phyloP scores from a whole-genome alignment of 2,329 filamentous ascomycete species.

The Teratosphaeria viscida region DNA sequence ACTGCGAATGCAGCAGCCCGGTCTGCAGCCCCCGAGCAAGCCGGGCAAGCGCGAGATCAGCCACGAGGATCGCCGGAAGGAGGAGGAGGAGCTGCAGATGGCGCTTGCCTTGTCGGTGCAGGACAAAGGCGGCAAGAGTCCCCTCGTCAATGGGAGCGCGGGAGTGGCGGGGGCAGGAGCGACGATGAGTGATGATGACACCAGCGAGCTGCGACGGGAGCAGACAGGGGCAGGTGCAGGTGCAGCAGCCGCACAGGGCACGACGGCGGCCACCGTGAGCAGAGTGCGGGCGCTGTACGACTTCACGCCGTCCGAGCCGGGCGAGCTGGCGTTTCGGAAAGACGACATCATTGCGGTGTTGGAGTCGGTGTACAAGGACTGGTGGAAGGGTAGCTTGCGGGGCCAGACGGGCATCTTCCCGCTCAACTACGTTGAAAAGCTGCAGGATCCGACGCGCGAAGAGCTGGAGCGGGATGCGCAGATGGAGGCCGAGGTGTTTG shows the following conservation, averaged over 20 bases:
- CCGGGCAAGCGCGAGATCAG: conserved; percentile 89
- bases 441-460: conserved; percentile 86
- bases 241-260: conserved; percentile 42
- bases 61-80: conserved; percentile 79
- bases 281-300: conserved; percentile 88
- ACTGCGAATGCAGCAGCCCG: conserved; percentile 68
- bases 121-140: conserved; percentile 51
- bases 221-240: background rate
- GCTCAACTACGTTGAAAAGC: conserved; percentile 95
- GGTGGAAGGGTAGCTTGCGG: conserved; percentile 94
- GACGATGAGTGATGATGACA: conserved; percentile 4
- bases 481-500: conserved; percentile 78
- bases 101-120: conserved; percentile 85
- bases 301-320: conserved; percentile 86
- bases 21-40: conserved; percentile 74
- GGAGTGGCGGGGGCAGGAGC: background rate
- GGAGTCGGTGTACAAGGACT: conserved; percentile 97
- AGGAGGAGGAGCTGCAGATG: conserved; percentile 96
- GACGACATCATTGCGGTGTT: conserved; percentile 95
- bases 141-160: conserved; percentile 1
- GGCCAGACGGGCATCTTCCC: conserved; percentile 97
- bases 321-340: conserved; percentile 91
- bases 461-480: conserved; percentile 92
- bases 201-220: background rate
- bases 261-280: conserved; percentile 91